Conservation (phyloP, 1,139 yeast species). For the Barnettozyma hawaiiensis region DNA sequence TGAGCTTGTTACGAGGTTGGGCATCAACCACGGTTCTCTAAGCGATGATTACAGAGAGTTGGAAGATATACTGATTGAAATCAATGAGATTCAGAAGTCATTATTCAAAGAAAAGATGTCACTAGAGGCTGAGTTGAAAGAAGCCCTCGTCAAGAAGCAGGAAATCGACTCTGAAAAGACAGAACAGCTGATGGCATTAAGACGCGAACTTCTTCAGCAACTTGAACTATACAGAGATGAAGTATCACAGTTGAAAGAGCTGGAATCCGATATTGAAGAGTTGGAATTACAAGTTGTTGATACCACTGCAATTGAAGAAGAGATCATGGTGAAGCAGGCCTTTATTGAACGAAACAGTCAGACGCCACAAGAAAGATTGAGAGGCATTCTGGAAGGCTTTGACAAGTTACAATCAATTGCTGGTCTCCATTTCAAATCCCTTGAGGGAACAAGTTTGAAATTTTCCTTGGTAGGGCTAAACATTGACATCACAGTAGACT, state of each 20-base stretch:
- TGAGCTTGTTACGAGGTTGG: slow-evolving; percentile 29
- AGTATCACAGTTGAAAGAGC: slow-evolving; percentile 6
- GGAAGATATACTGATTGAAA: slow-evolving; percentile 4
- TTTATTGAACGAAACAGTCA: slow-evolving; percentile 20
- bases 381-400: slow-evolving; percentile 16
- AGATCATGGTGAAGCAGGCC: slow-evolving; percentile 15
- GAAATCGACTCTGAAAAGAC: slow-evolving; percentile 19
- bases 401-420: slow-evolving; percentile 22
- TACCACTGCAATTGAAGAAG: slow-evolving; percentile 18
- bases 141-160: slow-evolving; percentile 7
- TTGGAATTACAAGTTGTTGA: slow-evolving; percentile 10
- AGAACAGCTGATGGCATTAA: slow-evolving; percentile 15
- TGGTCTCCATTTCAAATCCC: slow-evolving; percentile 21
- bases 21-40: slow-evolving; percentile 11
- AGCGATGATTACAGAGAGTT: slow-evolving; percentile 13
- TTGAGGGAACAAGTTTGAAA: slow-evolving; percentile 17
- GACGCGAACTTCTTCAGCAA: slow-evolving; percentile 18
- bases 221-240: slow-evolving; percentile 13
- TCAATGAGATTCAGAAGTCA: slow-evolving; percentile 5
- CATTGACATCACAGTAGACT: slow-evolving; percentile 10
- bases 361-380: slow-evolving; percentile 23
- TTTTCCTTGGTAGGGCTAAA: slow-evolving; percentile 10
- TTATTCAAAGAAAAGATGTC: slow-evolving; percentile 8
- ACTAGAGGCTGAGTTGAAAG: background rate
- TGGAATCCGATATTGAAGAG: slow-evolving; percentile 13